phyloP scores from a whole-genome alignment of 2,329 filamentous ascomycete genomes.

The Aspergillus spinulosporus region DNA sequence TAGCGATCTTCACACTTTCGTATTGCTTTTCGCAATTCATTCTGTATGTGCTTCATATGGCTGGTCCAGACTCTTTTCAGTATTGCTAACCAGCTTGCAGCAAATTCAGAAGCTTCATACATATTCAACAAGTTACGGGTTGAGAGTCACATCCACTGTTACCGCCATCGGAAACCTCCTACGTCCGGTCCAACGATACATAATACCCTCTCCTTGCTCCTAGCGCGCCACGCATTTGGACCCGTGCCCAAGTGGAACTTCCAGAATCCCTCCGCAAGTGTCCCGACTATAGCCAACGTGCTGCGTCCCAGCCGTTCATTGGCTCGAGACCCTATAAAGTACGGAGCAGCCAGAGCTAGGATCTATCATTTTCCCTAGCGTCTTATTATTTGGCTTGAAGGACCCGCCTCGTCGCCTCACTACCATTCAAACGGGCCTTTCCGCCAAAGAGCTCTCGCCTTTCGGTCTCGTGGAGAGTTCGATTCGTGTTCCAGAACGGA shows the following conservation, averaged over 20 bases:
- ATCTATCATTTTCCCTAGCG: slow-evolving; percentile 12
- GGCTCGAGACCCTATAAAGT: slow-evolving; percentile 16
- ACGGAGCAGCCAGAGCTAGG: slow-evolving; percentile 12
- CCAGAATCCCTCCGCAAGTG: slow-evolving; percentile 13
- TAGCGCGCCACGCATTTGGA: neutral
- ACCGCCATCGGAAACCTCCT: slow-evolving; percentile 12
- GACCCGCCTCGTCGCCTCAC: slow-evolving; percentile 26
- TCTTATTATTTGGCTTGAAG: slow-evolving; percentile 10
- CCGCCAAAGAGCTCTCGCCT: slow-evolving; percentile 24
- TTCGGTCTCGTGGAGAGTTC: slow-evolving; percentile 24
- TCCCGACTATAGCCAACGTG: slow-evolving; percentile 24
- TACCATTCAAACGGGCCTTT: slow-evolving; percentile 13
- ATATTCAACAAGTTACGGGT: neutral
- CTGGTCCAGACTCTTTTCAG: neutral
- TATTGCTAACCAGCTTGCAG: slow-evolving; percentile 1
- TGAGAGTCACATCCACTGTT: neutral
- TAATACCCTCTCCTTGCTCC: neutral
- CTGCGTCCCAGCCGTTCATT: slow-evolving; percentile 19
- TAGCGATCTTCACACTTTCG: neutral
- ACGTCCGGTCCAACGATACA: slow-evolving; percentile 10
- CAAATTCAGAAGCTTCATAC: neutral
- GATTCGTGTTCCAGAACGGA: slow-evolving; percentile 27
- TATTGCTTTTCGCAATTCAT: neutral
- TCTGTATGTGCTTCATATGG: slow-evolving; percentile 1
- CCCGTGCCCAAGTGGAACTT: slow-evolving; percentile 17